Evolutionary conservation across 2,329 filamentous ascomycete species (phyloP), one percentile per base, ranked within the genome.

Genomic region (Fusarium ambrosium): DNA sequence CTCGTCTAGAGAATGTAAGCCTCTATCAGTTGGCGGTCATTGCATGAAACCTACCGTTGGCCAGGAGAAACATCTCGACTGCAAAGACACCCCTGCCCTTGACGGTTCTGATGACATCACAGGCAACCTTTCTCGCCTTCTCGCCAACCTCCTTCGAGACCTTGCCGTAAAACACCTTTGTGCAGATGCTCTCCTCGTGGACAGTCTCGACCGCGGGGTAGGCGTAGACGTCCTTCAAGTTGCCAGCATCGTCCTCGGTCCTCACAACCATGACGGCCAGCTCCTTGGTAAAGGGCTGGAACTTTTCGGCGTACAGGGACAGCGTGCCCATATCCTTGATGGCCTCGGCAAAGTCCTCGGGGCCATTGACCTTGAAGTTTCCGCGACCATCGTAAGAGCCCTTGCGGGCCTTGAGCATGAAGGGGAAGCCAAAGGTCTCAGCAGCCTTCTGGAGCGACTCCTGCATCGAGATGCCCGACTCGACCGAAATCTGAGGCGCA

Each of bases 151-250:
- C 89, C 80, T 95, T 92, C 0, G 95, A 95, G 4, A 97, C 91
- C 8, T 89, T 88, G 41, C 95, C 89, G 1, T 93, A 92, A 81
- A 95, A 98, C 3, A 96, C 94, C 74, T 95, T 92, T 78, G 97
- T 97, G 89, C 97, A 98, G 78, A 99, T 95, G 80, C 92, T 97
- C 83, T 98, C 94, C 83, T 98, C 94, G 78, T 99, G 97, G 34
- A 98, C 90, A 1, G 96, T 98, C 86, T 99, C 97, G 2, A 98
- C 95, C 0, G 93, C 93, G 1, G 97, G 95, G 81, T 97, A 98
- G 6, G 95, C 91, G 36, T 95, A 86, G 14, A 89, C 82, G 16
- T 81, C 81, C 69, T 84, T 88, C 10, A 87, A 81, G 16, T 84
- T 84, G 1, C 88, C 88, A 4, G 86, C 81, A 53, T 86, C 84